Conservation (phyloP, 192 early-diverging fungal species). For the Martensiomyces pterosporus region DNA sequence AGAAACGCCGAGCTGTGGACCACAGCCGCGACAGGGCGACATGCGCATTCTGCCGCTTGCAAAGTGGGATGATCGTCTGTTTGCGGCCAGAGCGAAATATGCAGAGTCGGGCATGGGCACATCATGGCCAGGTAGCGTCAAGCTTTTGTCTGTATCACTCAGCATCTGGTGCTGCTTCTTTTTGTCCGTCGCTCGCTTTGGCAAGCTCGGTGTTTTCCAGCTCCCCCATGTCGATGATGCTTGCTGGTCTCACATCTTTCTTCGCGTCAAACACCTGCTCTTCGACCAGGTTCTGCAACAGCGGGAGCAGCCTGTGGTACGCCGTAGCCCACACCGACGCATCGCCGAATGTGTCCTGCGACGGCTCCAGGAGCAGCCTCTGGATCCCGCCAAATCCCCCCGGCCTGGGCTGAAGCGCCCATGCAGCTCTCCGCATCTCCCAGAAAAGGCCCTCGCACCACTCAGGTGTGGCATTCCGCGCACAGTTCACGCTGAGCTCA, state of each 20-base stretch:
- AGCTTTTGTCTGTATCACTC: no score
- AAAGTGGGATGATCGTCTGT: no score
- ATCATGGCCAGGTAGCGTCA: no score
- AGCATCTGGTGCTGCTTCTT: no score
- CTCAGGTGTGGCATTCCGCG: conserved; percentile 27
- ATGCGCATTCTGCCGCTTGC: no score
- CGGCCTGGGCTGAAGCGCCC: conserved; percentile 7
- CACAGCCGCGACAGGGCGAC: no score
- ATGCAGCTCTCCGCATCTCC: conserved; percentile 48
- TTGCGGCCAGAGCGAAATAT: no score
- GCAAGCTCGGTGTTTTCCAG: not conserved
- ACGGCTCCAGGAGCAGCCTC: conserved; percentile 19
- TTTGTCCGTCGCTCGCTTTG: no score
- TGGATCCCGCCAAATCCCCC: conserved; percentile 1
- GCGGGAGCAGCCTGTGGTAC: conserved; percentile 1
- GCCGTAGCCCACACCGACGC: conserved; percentile 19
- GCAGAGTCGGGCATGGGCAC: no score
- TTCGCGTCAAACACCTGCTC: not conserved
- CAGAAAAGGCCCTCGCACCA: conserved; percentile 42
- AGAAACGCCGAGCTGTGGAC: no score
- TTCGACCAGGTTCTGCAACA: not conserved
- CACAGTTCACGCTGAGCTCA: conserved; percentile 25
- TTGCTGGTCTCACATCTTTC: not conserved
- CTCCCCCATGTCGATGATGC: not conserved
- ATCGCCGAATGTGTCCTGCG: conserved; percentile 6